Base-by-base conservation (phyloP, 2,329 filamentous ascomycete genomes). In the Curvularia hawaiiensis region DNA sequence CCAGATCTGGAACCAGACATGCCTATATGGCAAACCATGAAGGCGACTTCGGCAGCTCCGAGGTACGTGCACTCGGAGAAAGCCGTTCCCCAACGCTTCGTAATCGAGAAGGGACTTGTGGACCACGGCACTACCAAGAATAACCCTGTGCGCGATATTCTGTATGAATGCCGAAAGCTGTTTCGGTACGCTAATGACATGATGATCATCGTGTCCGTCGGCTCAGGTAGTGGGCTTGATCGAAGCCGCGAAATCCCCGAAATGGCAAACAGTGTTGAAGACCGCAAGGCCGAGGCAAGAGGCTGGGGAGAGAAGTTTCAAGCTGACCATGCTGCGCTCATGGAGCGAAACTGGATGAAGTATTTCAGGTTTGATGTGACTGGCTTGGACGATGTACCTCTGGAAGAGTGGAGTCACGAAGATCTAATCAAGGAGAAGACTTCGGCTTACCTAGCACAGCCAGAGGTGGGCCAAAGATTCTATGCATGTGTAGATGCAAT, bases 331-430 rank as follows among this genome's bases (percentile, higher is more conserved):
- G 48, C 47, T 9, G 62, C 56, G 2, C 50, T 71, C 14, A 71
- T 73, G 49, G 64, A 69, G 16, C 54, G 64, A 12, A 60, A 61
- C 1, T 74, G 71, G 70, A 67, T 74, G 66, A 69, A 70, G 54
- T 74, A 71, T 48, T 74, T 72, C 50, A 58, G 71, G 11, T 74
- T 74, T 58, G 63, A 73, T 41, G 71, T 73, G 8, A 60, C 65
- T 2, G 64, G 65, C 9, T 54, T 74, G 33, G 60, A 71, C 4
- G 56, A 70, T 44, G 63, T 73, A 6, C 65, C 69, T 20, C 51
- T 74, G 22, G 67, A 73, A 24, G 71, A 74, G 55, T 72, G 66
- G 67, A 60, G 56, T n/a, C 55, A 64, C 33, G 64, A 71, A 22
- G 69, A 72, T 12, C 16, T 50, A 22, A 59, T 74, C 24, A 70